Percentiles rank a stretch among this genome's conserved stretches.
Conservation (phyloP, 2,329 filamentous ascomycete species). For the Xylariaceae sp. region DNA sequence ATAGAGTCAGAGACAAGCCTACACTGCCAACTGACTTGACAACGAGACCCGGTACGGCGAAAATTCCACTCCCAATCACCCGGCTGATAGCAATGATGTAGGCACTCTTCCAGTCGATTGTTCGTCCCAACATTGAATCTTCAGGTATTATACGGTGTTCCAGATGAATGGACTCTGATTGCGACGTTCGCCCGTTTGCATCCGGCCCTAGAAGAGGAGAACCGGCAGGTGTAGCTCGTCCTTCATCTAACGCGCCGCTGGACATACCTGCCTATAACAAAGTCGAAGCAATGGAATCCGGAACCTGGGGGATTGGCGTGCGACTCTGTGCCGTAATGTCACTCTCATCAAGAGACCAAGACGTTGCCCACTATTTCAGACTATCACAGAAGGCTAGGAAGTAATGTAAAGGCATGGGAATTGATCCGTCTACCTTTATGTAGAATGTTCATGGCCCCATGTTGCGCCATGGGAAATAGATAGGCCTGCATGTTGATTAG, state of each 20-base stretch:
- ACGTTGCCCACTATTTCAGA: neutral
- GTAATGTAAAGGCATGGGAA: neutral
- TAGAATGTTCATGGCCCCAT: slow-evolving; percentile 7
- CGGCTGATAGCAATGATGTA: slow-evolving; percentile 64
- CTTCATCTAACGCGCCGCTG: slow-evolving; percentile 1
- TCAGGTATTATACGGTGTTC: slow-evolving; percentile 57
- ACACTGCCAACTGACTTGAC: slow-evolving; percentile 61
- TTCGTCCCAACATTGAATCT: slow-evolving; percentile 52
- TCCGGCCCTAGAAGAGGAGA: slow-evolving; percentile 1
- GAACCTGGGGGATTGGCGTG: slow-evolving; percentile 9
- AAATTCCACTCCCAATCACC: slow-evolving; percentile 66
- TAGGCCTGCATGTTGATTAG: slow-evolving; percentile 18
- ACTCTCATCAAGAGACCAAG: neutral
- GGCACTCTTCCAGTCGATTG: slow-evolving; percentile 56
- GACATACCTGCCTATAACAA: slow-evolving; percentile 6
- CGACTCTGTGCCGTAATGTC: neutral
- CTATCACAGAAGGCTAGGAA: slow-evolving; percentile 2
- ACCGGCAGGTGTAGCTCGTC: slow-evolving; percentile 11
- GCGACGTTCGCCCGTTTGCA: slow-evolving; percentile 19
- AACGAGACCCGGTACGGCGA: slow-evolving; percentile 65
- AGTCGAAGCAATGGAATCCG: neutral
- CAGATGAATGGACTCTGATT: slow-evolving; percentile 32
- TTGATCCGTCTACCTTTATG: neutral
- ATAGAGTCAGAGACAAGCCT: slow-evolving; percentile 56
- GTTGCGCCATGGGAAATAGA: slow-evolving; percentile 19